Base-by-base conservation (phyloP, 768 basidiomycete species). In the Leccinum broughii region DNA sequence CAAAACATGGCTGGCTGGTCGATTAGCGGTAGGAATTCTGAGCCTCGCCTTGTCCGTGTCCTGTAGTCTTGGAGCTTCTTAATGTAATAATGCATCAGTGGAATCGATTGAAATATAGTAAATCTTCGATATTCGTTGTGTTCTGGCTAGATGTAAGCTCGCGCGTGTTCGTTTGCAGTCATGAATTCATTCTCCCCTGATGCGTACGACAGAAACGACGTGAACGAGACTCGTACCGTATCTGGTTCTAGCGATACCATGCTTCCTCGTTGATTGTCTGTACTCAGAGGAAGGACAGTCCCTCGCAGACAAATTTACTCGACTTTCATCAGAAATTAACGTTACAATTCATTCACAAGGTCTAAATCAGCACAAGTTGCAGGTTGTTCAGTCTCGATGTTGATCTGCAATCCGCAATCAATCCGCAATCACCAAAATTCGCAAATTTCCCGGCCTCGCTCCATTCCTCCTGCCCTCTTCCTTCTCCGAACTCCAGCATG, bases 1-100 rank as follows among this genome's bases (percentile, higher is more conserved):
- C 49, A 37, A 52, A 46, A 32, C 22, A 11, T 34, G 13, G 52
- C 5, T 56, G 50, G 56, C 41, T 52, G 41, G 57, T 64, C n/a
- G 52, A 30, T 34, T 14, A 24, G 20, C 6, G 22, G 35, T 14
- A 13, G 41, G 9, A 41, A n/a, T n/a, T 41, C 4, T 41, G 41
- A 41, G n/a, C n/a, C n/a, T 41, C 9, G 41, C 9, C 41, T n/a
- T 41, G n/a, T 41, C n/a, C 20, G 44, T 46, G 44, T 46, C n/a
- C n/a, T 46, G 44, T 46, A 46, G 44, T 46, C 41, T 46, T 46
- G 44, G 10, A 46, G n/a, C 44, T 20, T 20, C 15, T 44, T 46
- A 46, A 20, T 20, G 17, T 20, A 20, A 44, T 44, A n/a, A 20
- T 44, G 39, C 39, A 41, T 41, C 8, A n/a, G 17, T 41, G 17